Conservation (phyloP, 1,139 yeast species). For the Blastobotrys arbuscula region DNA sequence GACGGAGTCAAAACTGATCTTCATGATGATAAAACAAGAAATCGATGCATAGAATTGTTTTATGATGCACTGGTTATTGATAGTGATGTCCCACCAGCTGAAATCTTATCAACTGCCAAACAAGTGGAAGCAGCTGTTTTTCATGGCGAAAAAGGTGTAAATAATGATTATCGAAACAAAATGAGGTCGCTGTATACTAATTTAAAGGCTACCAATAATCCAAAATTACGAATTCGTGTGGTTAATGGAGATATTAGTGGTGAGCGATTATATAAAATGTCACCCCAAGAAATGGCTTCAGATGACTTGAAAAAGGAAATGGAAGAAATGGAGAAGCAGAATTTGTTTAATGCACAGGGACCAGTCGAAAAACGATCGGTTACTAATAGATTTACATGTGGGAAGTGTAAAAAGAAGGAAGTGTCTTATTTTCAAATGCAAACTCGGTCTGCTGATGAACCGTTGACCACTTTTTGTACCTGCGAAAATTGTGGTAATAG, state of each 20-base stretch:
- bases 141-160: conserved; percentile 49
- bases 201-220: conserved; percentile 82
- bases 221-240: conserved; percentile 68
- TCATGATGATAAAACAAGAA: conserved; percentile 73
- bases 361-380: conserved; percentile 97
- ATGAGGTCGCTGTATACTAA: conserved; percentile 80
- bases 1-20: conserved; percentile 72
- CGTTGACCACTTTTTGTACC: conserved; percentile 94
- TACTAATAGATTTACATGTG: conserved; percentile 94
- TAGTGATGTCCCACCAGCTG: conserved; percentile 52
- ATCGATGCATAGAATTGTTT: conserved; percentile 74
- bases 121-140: conserved; percentile 71
- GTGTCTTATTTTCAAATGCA: conserved; percentile 97
- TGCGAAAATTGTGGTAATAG: conserved; percentile 97
- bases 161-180: conserved; percentile 64
- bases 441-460: conserved; percentile 98
- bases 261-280: conserved; percentile 64
- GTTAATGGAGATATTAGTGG: conserved; percentile 62
- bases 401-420: conserved; percentile 94
- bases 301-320: conserved; percentile 77
- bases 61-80: conserved; percentile 88
- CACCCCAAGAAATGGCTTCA: conserved; percentile 92
- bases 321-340: conserved; percentile 79
- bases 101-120: conserved; percentile 58
- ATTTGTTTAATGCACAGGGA: conserved; percentile 94